Base-by-base conservation (phyloP, 2,329 filamentous ascomycete genomes). In the Fusarium sp. region DNA sequence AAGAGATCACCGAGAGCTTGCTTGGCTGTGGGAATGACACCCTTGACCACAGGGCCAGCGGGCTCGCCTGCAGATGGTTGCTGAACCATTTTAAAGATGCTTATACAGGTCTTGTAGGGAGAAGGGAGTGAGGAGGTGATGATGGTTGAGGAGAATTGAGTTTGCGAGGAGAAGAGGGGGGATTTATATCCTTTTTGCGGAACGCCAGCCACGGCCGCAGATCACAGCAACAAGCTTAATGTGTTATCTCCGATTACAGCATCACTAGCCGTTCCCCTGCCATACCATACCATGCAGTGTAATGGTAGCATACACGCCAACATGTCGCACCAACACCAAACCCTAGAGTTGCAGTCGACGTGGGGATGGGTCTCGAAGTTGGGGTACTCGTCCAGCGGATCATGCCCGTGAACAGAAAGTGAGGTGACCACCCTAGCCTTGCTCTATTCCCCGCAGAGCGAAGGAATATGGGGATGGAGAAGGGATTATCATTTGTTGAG, bases 41-140 rank as follows among this genome's bases (percentile, higher is more conserved):
- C 93, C 81, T 89, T 90, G 39, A 91, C 90, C 66, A 94, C 81
- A 26, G 91, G 90, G 72, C 93, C 92, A 61, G 92, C 92, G 17
- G 88, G 86, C 73, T 89, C 85, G 75, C 84, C 79, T 65, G 57
- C 54, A 31, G 62, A 56, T 58, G 73, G 63, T 57, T 66, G 68
- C 6, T 60, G 55, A 51, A 66, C 45, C 60, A 65, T 61, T 44
- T 20, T 63, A 35, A 26, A 49, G 20, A 51, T 58, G 28, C 33
- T 49, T 17, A 33, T 59, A 55, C 57, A 54, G 44, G n/a, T 35
- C 31, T 20, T 20, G 38, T 28, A 22, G 24, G 31, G 28, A 12
- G 31, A 51, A 18, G 31, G 17, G 56, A 17, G 7, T 10, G 31
- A 42, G 28, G 52, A 12, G 33, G 41, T 14, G 33, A 18, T 41